Base-by-base conservation (phyloP, 2,329 filamentous ascomycete genomes). In the Proliferodiscus dingleyae region DNA sequence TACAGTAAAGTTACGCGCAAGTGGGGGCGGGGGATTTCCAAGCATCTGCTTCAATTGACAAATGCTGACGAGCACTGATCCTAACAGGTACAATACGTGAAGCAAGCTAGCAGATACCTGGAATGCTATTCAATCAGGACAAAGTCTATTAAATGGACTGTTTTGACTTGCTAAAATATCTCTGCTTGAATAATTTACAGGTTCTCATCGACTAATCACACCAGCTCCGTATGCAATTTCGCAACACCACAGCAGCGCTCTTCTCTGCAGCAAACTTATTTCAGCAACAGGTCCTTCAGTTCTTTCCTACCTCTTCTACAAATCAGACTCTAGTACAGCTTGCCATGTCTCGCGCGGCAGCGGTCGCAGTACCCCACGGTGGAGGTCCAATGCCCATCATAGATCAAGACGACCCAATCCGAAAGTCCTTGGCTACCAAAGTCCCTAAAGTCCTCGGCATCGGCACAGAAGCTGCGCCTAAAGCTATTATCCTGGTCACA, bases 401-500 rank as follows among this genome's bases (percentile, higher is more conserved):
- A 5, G 71, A 71, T 48, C 78, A 82, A 58, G 74, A 76, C 0
- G 58, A 51, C 5, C 77, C 81, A 57, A 66, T 67, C 15, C 58
- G 64, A 30, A 62, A 68, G 39, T 80, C 76, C 0, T 67, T 82
- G 48, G 68, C 69, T 45, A 72, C 68, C 4, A 68, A 70, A 8
- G 71, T 81, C 5, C 78, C 79, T 40, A 64, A 72, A 56, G 69
- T 82, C 41, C 71, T 83, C 37, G 68, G 71, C 52, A 69, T 83
- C 2, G 68, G 71, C 30, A 77, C 75, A 0, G 60, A 72, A 1
- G 64, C 72, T 1, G 67, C 71, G 10, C 85, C 85, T 2, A 81
- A 78, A 51, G 86, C 84, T 2, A 74, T 89, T 13, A 79, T 89
- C 1, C 81, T 89, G 21, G 83, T 90, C 61, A 88, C 85, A 1